Evolutionary conservation across 352 stramenopile species (phyloP).

Genomic region (Thalassiosira mediterranea): DNA sequence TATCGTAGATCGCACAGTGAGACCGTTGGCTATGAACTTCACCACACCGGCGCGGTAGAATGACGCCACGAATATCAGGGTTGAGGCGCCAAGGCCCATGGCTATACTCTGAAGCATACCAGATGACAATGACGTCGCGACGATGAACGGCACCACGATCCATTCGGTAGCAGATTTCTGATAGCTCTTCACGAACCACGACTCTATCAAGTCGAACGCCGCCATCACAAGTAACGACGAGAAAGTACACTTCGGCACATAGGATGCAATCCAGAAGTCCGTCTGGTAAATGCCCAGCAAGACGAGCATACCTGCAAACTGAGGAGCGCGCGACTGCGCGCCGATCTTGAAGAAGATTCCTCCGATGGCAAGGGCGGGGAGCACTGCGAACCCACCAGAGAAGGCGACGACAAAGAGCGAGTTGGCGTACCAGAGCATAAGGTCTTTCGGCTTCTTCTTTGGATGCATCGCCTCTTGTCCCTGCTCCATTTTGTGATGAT

Average conservation of each 20-base stretch:
- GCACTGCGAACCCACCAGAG: constrained; percentile 60
- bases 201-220: constrained; percentile 61
- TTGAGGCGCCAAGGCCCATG: constrained; percentile 67
- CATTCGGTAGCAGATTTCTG: constrained; percentile 69
- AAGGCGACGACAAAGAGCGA: constrained; percentile 28
- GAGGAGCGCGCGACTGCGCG: constrained; percentile 53
- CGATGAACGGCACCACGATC: constrained; percentile 73
- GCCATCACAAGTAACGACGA: constrained; percentile 71
- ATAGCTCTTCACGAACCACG: constrained; percentile 71
- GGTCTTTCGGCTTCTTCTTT: constrained; percentile 39
- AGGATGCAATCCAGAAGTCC: constrained; percentile 62
- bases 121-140: constrained; percentile 51
- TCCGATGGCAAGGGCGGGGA: constrained; percentile 55
- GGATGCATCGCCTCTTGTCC: not conserved
- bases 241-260: constrained; percentile 71
- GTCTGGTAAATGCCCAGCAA: constrained; percentile 65
- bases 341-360: constrained; percentile 62
- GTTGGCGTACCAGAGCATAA: constrained; percentile 41
- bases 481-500: not conserved
- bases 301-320: constrained; percentile 60
- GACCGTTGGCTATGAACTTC: constrained; percentile 69
- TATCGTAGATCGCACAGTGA: constrained; percentile 71
- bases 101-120: constrained; percentile 67
- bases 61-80: constrained; percentile 73
- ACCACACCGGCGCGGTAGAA: constrained; percentile 72